Base-by-base conservation (phyloP, 176 grass and related monocot species). In the Bromus sterilis region DNA sequence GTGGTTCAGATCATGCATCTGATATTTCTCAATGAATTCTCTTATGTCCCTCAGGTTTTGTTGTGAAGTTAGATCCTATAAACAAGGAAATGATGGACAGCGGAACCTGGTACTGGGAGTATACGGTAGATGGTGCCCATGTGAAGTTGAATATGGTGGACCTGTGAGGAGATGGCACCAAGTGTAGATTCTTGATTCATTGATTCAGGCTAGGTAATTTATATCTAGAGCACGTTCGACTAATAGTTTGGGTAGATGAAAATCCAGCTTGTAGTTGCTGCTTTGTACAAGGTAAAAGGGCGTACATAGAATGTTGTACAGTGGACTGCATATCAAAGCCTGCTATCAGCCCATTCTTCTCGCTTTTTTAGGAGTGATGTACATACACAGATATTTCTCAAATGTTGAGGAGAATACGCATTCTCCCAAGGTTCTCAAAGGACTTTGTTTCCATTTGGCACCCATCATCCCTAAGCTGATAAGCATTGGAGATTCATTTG, bases 101-200 rank as follows among this genome's bases (percentile, higher is more conserved):
- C 14, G 89, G 96, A 44, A 88, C 86, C 40, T 99, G 96, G 96
- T 88, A 89, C 76, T 95, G 96, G 96, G 83, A 95, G 78, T 99
- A 95, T 51, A 49, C 76, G 42, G 39, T 88, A 61, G 80, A 86
- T 11, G 96, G 82, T 9, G 73, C 81, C 11, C 78, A 90, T 76
- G 87, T 99, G 56, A 82, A 93, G 62, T 91, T 95, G 90, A 84
- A 91, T 75, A 93, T 95, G 96, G 70, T 98, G 65, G 79, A 91
- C 31, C 37, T 84, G 74, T 91, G 83, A 85, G 40, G 78, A 74
- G 51, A 74, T 42, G 20, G 42, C 70, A 76, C 79, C 69, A 74
- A 42, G 33, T 23, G 30, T 83, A 78, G 39, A 90, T 92, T 74
- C 87, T 84, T 87, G 77, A 88, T 87, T 83, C 89, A 70, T 86